Conservation (phyloP, 306 rosid species). For the Cicer judaicum region DNA sequence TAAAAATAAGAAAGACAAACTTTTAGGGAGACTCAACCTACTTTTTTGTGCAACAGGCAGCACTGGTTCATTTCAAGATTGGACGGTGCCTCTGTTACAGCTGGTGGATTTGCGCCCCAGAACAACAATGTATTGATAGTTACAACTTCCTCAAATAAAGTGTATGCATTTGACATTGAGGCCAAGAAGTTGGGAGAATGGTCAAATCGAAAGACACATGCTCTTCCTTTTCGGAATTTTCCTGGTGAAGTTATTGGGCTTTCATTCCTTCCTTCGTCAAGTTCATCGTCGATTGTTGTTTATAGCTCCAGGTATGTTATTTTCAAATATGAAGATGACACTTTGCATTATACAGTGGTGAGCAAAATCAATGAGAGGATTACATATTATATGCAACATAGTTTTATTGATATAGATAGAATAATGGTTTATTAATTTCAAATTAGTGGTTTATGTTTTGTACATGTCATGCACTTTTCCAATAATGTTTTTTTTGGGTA, state of each 20-base stretch:
- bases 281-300: conserved; percentile 68
- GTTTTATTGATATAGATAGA: neutral
- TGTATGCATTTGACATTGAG: conserved; percentile 89
- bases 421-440: neutral
- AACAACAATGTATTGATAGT: conserved; percentile 70
- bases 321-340: neutral
- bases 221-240: conserved; percentile 86
- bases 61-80: conserved; percentile 95
- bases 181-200: conserved; percentile 83
- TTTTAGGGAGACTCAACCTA: neutral
- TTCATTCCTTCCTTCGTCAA: conserved; percentile 73
- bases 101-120: conserved; percentile 88
- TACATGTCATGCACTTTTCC: no score
- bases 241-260: conserved; percentile 97
- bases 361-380: conserved; percentile 17
- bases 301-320: conserved; percentile 84
- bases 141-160: conserved; percentile 89
- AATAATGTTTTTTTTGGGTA: neutral
- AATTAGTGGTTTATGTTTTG: neutral
- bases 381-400: neutral
- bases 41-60: conserved; percentile 60
- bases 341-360: neutral
- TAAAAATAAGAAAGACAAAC: neutral
- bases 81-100: conserved; percentile 88
- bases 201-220: conserved; percentile 68